phyloP scores from a whole-genome alignment of 768 basidiomycete genomes.

The Tylopilus plumbeoviolaceoides region DNA sequence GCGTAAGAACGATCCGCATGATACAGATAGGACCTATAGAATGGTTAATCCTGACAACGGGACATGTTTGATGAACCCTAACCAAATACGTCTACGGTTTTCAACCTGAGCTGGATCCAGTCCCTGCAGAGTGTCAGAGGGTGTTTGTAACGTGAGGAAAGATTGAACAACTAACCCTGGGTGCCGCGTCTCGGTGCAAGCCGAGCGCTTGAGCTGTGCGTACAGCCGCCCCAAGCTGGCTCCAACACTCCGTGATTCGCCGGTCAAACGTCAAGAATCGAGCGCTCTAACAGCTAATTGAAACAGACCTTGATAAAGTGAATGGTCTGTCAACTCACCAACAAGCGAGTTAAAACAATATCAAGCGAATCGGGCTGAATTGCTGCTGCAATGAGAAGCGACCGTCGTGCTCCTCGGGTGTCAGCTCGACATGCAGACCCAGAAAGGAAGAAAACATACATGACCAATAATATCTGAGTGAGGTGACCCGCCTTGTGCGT shows the following conservation, averaged over 20 bases:
- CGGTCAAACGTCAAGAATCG: constrained; percentile 69
- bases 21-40: constrained; percentile 76
- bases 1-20: constrained; percentile 94
- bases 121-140: constrained; percentile 39
- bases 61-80: constrained; percentile 4
- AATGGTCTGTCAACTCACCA: constrained; percentile 39
- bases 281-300: constrained; percentile 49
- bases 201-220: constrained; percentile 92
- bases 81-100: constrained; percentile 90
- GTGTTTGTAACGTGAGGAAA: not conserved
- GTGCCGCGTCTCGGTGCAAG: constrained; percentile 82
- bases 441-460: constrained; percentile 51
- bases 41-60: constrained; percentile 4
- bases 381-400: constrained; percentile 86
- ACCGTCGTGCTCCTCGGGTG: constrained; percentile 62
- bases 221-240: constrained; percentile 89
- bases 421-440: constrained; percentile 16
- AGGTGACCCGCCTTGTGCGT: constrained; percentile 69
- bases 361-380: constrained; percentile 92
- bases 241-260: constrained; percentile 94
- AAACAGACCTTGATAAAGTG: not conserved
- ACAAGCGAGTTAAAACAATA: constrained; percentile 84
- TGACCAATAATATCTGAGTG: constrained; percentile 91
- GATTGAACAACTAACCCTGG: constrained; percentile 52
- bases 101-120: constrained; percentile 76